Evolutionary conservation across 2,329 filamentous ascomycete species (phyloP), one percentile per base, ranked within the genome.

Genomic region (Nigrospora osmanthi): DNA sequence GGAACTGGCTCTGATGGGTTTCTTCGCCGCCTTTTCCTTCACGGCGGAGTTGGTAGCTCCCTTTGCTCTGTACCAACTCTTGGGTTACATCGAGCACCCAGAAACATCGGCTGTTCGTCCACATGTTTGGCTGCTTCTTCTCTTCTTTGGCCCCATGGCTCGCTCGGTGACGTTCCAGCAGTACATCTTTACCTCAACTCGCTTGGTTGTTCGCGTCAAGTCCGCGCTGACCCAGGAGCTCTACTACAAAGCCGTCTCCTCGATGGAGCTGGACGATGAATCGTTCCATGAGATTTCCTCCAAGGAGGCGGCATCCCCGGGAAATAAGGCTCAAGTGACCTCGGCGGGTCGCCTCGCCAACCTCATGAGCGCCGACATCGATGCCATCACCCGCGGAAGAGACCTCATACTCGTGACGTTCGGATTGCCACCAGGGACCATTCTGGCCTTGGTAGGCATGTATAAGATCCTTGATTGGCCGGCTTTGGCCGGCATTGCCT

Each of bases 301-400:
- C 3, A 47, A 55, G 16, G 54, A 49, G 19, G 59, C 52, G 43
- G 53, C 52, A 43, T 54, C 55, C 14, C 43, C 51, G 36, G 51
- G 52, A 35, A 52, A 58, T 11, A 57, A 59, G 38, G 62, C 60
- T 35, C 60, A 57, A 13, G 59, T 65, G 17, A 67, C 72, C 2
- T 73, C 75, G 4, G 68, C 73, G 9, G 74, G 75, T 14, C 66
- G 72, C 14, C 57, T 78, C 38, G 72, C 73, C 13, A 80, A 77
- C 45, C 64, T 81, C 43, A 79, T 80, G 73, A 72, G 75, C 10
- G 74, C 74, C 28, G 77, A 81, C 51, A 66, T 81, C 11, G 75
- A 80, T 44, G 72, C 75, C 28, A 67, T 81, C 31, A 73, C 67
- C 46, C 67, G 60, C 23, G 68, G 73, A 10, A 67, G 75, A 34